phyloP scores from a whole-genome alignment of 192 early-diverging fungal genomes.

The Podila verticillata region DNA sequence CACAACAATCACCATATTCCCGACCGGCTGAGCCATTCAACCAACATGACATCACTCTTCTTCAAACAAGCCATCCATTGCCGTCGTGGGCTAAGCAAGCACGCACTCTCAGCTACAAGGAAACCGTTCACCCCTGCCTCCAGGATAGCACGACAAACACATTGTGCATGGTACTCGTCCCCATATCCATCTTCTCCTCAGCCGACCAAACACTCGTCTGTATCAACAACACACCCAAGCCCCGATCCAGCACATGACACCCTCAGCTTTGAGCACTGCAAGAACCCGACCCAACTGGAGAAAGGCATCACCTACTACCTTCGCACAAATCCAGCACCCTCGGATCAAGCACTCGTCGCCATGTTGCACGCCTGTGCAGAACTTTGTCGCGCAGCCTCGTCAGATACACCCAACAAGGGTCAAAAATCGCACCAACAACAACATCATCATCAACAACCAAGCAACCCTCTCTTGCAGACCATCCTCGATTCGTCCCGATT shows the following conservation, averaged over 20 bases:
- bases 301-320: slow-evolving; percentile 36
- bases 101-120: no score
- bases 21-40: no score
- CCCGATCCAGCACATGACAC: neutral
- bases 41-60: no score
- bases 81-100: no score
- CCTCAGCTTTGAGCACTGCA: slow-evolving; percentile 16
- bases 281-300: slow-evolving; percentile 38
- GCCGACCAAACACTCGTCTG: neutral
- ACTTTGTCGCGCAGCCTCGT: neutral
- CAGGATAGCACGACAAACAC: neutral
- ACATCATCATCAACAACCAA: neutral
- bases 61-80: no score
- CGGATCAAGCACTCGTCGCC: slow-evolving; percentile 25
- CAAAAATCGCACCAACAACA: neutral
- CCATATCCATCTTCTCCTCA: neutral
- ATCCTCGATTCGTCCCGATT: slow-evolving; percentile 28
- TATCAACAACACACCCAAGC: neutral
- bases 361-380: slow-evolving; percentile 35
- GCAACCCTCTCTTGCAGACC: slow-evolving; percentile 15
- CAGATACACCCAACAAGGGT: neutral
- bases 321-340: slow-evolving; percentile 25
- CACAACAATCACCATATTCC: no score
- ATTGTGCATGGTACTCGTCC: neutral
- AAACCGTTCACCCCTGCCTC: no score